Evolutionary conservation across 2,329 filamentous ascomycete genomes (phyloP).

Genomic region (Coniochaeta pulveracea): DNA sequence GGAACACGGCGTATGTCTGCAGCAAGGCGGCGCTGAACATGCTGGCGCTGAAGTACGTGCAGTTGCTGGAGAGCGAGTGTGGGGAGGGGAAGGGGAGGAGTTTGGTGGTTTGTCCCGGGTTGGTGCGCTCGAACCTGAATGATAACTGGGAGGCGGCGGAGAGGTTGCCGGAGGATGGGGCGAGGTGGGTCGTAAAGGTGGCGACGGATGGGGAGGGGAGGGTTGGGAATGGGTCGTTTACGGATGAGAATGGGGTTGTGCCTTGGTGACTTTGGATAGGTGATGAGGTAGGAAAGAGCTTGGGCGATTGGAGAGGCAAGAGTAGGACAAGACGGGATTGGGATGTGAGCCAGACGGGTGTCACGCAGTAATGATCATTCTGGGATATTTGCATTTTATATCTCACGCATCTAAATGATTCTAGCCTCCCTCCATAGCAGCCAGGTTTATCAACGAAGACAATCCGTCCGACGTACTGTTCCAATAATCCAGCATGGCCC

Average conservation of each 20-base stretch:
- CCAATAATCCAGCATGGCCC: not conserved
- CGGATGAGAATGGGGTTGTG: not conserved
- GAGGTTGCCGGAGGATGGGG: slow-evolving; percentile 2
- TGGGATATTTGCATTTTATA: too few species aligned
- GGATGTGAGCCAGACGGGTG: too few species aligned
- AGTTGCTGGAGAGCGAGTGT: slow-evolving; percentile 16
- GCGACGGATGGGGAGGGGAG: slow-evolving; percentile 1
- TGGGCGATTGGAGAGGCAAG: too few species aligned
- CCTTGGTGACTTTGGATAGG: too few species aligned
- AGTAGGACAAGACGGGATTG: too few species aligned
- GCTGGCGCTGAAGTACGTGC: slow-evolving; percentile 21
- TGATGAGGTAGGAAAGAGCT: too few species aligned
- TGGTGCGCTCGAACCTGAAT: slow-evolving; percentile 19
- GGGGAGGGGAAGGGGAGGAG: slow-evolving; percentile 26
- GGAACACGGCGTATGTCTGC: slow-evolving; percentile 22
- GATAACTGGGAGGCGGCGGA: not conserved
- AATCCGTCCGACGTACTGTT: not conserved
- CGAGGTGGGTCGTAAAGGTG: slow-evolving; percentile 1
- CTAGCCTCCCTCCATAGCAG: too few species aligned
- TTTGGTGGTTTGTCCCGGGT: slow-evolving; percentile 23
- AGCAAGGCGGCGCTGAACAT: slow-evolving; percentile 32
- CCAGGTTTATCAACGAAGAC: not conserved
- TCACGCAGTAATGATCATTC: too few species aligned
- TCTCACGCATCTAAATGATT: too few species aligned
- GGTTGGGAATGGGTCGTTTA: not conserved